These are phyloP conservation scores for Ambispora gerdemannii DNA, from an alignment of 192 early-diverging fungal genomes.

Conservation along the genomic window DNA sequence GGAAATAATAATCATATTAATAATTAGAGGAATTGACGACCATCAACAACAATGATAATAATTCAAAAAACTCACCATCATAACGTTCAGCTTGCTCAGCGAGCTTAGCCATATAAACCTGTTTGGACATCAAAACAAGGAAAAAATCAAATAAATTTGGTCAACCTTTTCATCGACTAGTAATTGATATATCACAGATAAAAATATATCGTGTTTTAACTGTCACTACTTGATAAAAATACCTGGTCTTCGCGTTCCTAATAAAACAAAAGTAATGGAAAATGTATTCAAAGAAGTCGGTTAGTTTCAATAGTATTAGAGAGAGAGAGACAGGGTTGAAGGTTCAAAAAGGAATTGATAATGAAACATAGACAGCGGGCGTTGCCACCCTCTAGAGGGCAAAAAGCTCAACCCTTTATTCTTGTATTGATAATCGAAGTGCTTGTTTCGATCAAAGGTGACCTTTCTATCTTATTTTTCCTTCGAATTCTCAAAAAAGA, in stretches of 20 bases:
- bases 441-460: background rate
- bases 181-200: background rate
- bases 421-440: no score
- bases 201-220: background rate
- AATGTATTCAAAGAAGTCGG: background rate
- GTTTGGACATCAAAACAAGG: conserved; percentile 49
- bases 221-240: conserved; percentile 25
- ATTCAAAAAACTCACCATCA: conserved; percentile 59
- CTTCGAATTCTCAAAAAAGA: background rate
- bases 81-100: conserved; percentile 97
- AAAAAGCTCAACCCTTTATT: no score
- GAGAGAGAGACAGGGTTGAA: background rate
- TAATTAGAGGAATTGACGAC: no score
- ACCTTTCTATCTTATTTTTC: background rate
- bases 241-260: conserved; percentile 39
- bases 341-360: background rate
- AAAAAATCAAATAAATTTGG: conserved; percentile 23
- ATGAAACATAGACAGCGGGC: background rate
- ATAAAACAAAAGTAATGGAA: background rate
- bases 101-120: conserved; percentile 98
- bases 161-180: conserved; percentile 7
- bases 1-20: no score
- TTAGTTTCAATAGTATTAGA: background rate
- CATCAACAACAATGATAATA: background rate
- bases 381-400: no score